phyloP scores from a whole-genome alignment of 2,329 filamentous ascomycete species.

The Fusarium stilboides region DNA sequence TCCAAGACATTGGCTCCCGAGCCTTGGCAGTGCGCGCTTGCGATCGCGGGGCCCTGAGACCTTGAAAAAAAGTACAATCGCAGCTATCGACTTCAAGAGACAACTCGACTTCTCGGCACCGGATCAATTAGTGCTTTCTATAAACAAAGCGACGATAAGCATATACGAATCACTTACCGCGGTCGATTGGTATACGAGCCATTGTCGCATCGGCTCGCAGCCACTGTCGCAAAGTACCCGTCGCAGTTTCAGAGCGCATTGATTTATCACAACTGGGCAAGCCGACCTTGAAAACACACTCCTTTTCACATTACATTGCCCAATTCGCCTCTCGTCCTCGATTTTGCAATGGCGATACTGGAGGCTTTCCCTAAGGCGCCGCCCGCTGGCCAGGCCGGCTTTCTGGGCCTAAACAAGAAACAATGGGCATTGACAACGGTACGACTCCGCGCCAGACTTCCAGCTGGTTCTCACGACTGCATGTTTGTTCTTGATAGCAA shows the following conservation, averaged over 20 bases:
- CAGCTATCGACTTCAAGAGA: slow-evolving; percentile 2
- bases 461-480: background rate
- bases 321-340: background rate
- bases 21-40: slow-evolving; percentile 46
- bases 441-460: background rate
- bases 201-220: slow-evolving; percentile 38
- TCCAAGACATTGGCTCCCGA: slow-evolving; percentile 43
- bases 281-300: slow-evolving; percentile 13
- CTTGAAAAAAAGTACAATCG: slow-evolving; percentile 5
- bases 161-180: background rate
- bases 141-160: background rate
- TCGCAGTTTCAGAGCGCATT: slow-evolving; percentile 30
- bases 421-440: slow-evolving; percentile 48
- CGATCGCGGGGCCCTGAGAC: slow-evolving; percentile 35
- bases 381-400: slow-evolving; percentile 30
- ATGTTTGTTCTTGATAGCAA: background rate
- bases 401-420: slow-evolving; percentile 48
- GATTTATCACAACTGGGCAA: slow-evolving; percentile 5
- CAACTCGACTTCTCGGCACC: background rate
- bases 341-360: slow-evolving; percentile 46
- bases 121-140: background rate
- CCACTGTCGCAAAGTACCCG: slow-evolving; percentile 36
- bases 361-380: slow-evolving; percentile 26
- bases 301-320: slow-evolving; percentile 1
- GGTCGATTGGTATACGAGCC: slow-evolving; percentile 3